These are phyloP conservation scores for Melampsora americana DNA, from an alignment of 1,284 basidiomycete genomes.

Conservation along the genomic window DNA sequence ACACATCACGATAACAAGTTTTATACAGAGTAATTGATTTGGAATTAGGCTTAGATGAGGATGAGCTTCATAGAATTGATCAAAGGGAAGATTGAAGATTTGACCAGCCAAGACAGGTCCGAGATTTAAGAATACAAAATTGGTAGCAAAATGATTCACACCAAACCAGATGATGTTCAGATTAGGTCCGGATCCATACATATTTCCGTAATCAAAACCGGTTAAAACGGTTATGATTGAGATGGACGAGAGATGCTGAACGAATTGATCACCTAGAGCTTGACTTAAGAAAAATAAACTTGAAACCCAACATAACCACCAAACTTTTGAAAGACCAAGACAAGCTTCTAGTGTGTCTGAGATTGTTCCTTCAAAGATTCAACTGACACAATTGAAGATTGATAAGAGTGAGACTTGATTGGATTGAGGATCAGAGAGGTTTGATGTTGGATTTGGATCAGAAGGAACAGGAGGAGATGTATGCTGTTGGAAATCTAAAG, in stretches of 20 bases:
- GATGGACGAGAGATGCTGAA: not conserved
- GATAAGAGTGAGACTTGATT: conserved; percentile 26
- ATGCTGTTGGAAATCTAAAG: no score
- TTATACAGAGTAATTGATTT: not conserved
- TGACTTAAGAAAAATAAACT: conserved; percentile 22
- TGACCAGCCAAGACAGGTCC: no score
- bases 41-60: not conserved
- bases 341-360: conserved; percentile 14
- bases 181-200: conserved; percentile 22
- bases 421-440: conserved; percentile 6
- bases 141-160: conserved; percentile 12
- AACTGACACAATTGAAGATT: conserved; percentile 29
- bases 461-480: no score
- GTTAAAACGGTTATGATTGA: conserved; percentile 1
- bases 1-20: conserved; percentile 1
- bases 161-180: conserved; percentile 31
- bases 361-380: conserved; percentile 22
- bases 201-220: conserved; percentile 37
- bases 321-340: not conserved
- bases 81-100: no score
- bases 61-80: conserved; percentile 23
- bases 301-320: conserved; percentile 22
- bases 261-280: not conserved
- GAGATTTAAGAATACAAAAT: conserved; percentile 29
- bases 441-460: not conserved